Evolutionary conservation across 768 basidiomycete species (phyloP).

Genomic region (Pulveroboletus frians): DNA sequence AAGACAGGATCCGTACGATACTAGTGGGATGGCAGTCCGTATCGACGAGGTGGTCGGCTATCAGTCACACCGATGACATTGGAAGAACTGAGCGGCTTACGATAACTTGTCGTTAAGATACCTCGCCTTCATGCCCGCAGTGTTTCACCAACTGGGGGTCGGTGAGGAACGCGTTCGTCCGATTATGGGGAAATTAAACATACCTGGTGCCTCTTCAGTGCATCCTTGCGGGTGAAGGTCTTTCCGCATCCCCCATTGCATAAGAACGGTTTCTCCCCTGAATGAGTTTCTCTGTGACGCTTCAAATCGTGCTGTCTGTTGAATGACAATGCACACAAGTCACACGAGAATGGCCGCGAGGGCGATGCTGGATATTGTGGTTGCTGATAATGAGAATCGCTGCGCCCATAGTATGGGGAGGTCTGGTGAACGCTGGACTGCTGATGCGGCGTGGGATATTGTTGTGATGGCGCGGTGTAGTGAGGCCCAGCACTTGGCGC

Average conservation of each 20-base stretch:
- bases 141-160: constrained; percentile 62
- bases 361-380: constrained; percentile 56
- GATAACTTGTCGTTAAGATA: constrained; percentile 20
- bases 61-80: constrained; percentile 18
- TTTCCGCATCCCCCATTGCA: constrained; percentile 85
- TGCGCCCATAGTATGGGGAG: constrained; percentile 35
- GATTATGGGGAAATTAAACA: constrained; percentile 17
- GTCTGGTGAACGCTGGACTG: constrained; percentile 19
- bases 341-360: constrained; percentile 59
- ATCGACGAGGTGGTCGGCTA: constrained; percentile 12
- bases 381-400: constrained; percentile 19
- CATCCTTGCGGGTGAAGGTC: constrained; percentile 84
- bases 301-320: constrained; percentile 84
- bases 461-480: constrained; percentile 25
- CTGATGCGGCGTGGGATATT: constrained; percentile 26
- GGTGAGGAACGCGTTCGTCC: constrained; percentile 13
- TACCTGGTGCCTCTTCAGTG: constrained; percentile 81
- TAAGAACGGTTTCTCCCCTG: constrained; percentile 77
- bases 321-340: constrained; percentile 75
- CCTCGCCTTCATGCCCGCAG: constrained; percentile 65
- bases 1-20: constrained; percentile 22
- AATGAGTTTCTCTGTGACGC: constrained; percentile 79
- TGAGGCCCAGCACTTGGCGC: constrained; percentile 33
- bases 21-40: constrained; percentile 21
- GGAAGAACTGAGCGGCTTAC: constrained; percentile 18